These are phyloP conservation scores for Fusarium sp. DNA, from an alignment of 2,329 filamentous ascomycete species.

Conservation along the genomic window DNA sequence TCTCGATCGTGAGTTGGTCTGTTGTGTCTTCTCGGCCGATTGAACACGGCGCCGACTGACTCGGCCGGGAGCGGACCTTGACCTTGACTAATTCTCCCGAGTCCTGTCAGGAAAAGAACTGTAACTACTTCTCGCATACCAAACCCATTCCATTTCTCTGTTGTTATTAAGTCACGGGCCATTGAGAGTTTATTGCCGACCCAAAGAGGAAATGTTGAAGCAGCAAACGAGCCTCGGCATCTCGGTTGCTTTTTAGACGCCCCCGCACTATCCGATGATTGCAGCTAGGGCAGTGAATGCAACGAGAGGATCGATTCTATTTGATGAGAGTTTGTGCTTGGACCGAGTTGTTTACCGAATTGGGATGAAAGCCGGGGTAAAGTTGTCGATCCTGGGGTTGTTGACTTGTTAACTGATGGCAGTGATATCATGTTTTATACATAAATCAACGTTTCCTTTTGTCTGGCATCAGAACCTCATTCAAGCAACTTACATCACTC, in stretches of 20 bases:
- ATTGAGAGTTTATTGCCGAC: not conserved
- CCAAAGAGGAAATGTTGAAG: slow-evolving; percentile 9
- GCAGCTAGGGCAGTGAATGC: slow-evolving; percentile 25
- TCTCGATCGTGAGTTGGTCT: not conserved
- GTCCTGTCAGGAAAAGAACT: not conserved
- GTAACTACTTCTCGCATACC: not conserved
- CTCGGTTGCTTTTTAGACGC: slow-evolving; percentile 21
- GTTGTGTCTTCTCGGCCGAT: slow-evolving; percentile 36
- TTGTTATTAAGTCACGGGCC: not conserved
- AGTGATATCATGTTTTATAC: slow-evolving; percentile 13
- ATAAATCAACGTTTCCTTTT: not conserved
- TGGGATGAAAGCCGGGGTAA: slow-evolving; percentile 15
- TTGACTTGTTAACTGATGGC: not conserved
- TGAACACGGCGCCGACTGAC: slow-evolving; percentile 22
- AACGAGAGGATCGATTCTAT: slow-evolving; percentile 8
- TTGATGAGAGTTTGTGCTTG: slow-evolving; percentile 5
- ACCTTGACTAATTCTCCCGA: not conserved
- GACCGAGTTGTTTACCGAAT: slow-evolving; percentile 23
- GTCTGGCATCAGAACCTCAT: not conserved
- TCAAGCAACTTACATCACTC: not conserved
- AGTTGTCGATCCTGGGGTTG: slow-evolving; percentile 4
- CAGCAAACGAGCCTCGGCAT: slow-evolving; percentile 31
- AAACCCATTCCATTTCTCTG: not conserved
- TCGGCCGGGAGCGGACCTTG: slow-evolving; percentile 26
- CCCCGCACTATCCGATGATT: slow-evolving; percentile 29